Evolutionary conservation across 768 basidiomycete species (phyloP).

Genomic region (Tylopilus intermedius): DNA sequence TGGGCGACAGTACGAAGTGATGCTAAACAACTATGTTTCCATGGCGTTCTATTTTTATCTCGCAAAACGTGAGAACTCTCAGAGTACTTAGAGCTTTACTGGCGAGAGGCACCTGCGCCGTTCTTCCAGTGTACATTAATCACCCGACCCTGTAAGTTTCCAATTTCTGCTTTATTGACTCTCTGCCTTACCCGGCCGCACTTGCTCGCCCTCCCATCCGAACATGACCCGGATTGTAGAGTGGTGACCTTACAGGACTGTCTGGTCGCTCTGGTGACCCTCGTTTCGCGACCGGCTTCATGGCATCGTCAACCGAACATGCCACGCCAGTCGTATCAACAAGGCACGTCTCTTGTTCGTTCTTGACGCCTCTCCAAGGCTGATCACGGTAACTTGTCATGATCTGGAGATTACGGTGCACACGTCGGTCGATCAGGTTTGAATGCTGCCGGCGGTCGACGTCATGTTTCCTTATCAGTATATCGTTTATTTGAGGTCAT

Average conservation of each 20-base stretch:
- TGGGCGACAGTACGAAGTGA: conserved; percentile 35
- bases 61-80: conserved; percentile 43
- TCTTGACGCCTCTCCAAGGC: background rate
- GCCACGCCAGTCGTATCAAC: background rate
- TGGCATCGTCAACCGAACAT: background rate
- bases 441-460: background rate
- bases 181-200: background rate
- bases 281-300: conserved; percentile 3
- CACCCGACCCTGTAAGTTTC: conserved; percentile 42
- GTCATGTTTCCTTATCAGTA: background rate
- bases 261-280: conserved; percentile 9
- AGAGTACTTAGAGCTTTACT: background rate
- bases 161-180: background rate
- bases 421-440: conserved; percentile 1
- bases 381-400: background rate
- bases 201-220: background rate
- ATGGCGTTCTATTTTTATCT: conserved; percentile 50
- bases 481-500: background rate
- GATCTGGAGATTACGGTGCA: conserved; percentile 13
- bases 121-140: conserved; percentile 46
- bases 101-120: background rate
- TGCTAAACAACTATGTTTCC: conserved; percentile 55
- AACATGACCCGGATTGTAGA: background rate
- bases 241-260: conserved; percentile 32
- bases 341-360: conserved; percentile 2